Evolutionary conservation across 805 yeast genomes (phyloP), one percentile per base, ranked within the genome.

Genomic region (Torulaspora microellipsoides): DNA sequence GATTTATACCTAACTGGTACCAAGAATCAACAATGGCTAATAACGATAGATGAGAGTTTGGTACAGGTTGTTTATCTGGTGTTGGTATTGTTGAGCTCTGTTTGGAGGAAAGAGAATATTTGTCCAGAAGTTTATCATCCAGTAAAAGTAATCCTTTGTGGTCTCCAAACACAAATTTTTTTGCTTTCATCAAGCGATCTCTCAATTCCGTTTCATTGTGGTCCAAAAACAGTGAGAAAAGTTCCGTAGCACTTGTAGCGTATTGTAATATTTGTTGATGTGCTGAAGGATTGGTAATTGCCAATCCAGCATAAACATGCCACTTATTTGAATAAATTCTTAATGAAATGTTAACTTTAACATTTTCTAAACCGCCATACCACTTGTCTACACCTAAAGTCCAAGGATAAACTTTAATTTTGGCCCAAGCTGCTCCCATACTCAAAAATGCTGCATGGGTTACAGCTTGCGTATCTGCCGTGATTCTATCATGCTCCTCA

Each of bases 391-490:
- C 41, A 14, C 58, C 59, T n/a, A 50, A 41, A 15, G 67, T 65
- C 99, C 99, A 93, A 0, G 99, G 99, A 60, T 88, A 93, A 60
- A 85, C 83, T 57, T 82, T 76, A 49, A 76, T 72, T 36, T 81
- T 77, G 53, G 77, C 83, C 99, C 99, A 93, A 6, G 98, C 98
- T 7, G 81, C 80, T 4, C 99, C 99, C 99, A 93, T 93, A 44
- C 95, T 83, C 46, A 93, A 70, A 59, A 93, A 93, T 0, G 97
- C 98, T 10, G 97, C 97, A 62, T 93, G 99, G 0, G 99, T 93
- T 13, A 91, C 96, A 0, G 98, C 98, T 64, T 93, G 99, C 1
- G 98, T 93, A 62, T 93, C 99, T 0, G 99, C 99, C 0, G 99
- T 91, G 49, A 93, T 91, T 55, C 76, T 78, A 63, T 93, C 99